Base-by-base conservation (phyloP, 2,329 filamentous ascomycete species). In the Fusarium anthophilum region DNA sequence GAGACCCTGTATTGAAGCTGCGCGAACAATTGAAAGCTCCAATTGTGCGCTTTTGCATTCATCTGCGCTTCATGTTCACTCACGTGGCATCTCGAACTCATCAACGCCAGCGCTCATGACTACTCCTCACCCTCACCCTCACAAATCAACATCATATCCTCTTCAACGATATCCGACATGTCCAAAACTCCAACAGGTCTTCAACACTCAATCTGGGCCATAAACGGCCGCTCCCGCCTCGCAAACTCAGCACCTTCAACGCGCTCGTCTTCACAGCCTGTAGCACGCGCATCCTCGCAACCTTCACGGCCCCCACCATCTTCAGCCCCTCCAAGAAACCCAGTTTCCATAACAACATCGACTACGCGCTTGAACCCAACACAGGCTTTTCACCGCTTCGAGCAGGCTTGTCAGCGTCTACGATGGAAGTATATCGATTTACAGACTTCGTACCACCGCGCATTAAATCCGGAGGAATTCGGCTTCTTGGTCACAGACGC, bases 361-460 rank as follows among this genome's bases (percentile, higher is more conserved):
- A 59, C 66, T 4, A 70, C 57, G 11, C 77, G 74, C 57, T 59
- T 82, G 3, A 77, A 75, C 2, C 80, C 81, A 4, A 45, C 76
- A 3, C 82, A 84, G 44, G 87, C 91, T 47, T 84, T 91, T 2
- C 82, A 85, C 6, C 87, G 90, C 12, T 91, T 90, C 78, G 86
- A 87, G 68, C 91, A 91, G 73, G 89, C 91, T 35, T 87, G 90
- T 26, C 85, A 87, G 6, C 87, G 90, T 5, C 82, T 92, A 48
- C 86, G 88, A 71, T 92, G 91, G 90, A 92, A 92, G 78, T 85
- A 89, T 5, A 85, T 89, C 18, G 90, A 90, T 73, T 83, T 92
- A 38, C 86, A 87, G n/a, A 80, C 83, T 58, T 89, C 86, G 5
- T 92, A 91, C 77, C 80, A 80, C n/a, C 82, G 85, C 4, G 89